Base-by-base conservation (phyloP, 1,284 basidiomycete genomes). In the Schizophyllum amplum region DNA sequence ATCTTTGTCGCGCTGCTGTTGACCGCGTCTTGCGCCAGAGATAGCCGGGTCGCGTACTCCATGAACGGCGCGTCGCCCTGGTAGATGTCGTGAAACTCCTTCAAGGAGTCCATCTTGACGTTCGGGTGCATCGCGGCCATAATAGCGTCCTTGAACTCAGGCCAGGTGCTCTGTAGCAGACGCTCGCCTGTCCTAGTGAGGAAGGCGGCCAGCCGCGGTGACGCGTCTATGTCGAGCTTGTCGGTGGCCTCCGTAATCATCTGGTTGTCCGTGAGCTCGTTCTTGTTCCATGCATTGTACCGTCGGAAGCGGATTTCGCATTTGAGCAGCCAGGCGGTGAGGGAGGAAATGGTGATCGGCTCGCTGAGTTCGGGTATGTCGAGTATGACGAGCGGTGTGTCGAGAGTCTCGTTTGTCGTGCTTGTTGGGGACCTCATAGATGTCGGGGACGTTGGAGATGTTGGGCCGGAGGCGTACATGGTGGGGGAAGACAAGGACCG, bases 1-100 rank as follows among this genome's bases (percentile, higher is more conserved):
- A 55, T 47, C 15, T 55, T 55, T 47, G 24, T 50, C 54, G 54
- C 54, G 20, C 47, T 33, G 21, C 54, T 26, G 9, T 21, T 23
- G 24, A 23, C n/a, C 20, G 54, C 54, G 17, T 25, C 22, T 47
- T 48, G 25, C 22, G 49, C 42, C 15, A 55, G 27, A 1, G 54
- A 42, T 17, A 42, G 33, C 11, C 33, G 33, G 13, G 33, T 42
- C 33, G 33, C 33, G 33, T 42, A 42, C 33, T 42, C 33, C 33
- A 13, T 17, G 33, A 42, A 42, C 33, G 33, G 17, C 3, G 3
- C 2, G 11, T 42, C 33, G 7, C 33, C 33, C 33, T 42, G 33
- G 7, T 42, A 42, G 3, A 42, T 42, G 33, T 42, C 33, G 7
- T 42, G 33, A 17, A 42, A 42, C 33, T 42, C 33, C 33, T 42